phyloP scores from a whole-genome alignment of 1,284 basidiomycete species.

The Trametes hirsuta region DNA sequence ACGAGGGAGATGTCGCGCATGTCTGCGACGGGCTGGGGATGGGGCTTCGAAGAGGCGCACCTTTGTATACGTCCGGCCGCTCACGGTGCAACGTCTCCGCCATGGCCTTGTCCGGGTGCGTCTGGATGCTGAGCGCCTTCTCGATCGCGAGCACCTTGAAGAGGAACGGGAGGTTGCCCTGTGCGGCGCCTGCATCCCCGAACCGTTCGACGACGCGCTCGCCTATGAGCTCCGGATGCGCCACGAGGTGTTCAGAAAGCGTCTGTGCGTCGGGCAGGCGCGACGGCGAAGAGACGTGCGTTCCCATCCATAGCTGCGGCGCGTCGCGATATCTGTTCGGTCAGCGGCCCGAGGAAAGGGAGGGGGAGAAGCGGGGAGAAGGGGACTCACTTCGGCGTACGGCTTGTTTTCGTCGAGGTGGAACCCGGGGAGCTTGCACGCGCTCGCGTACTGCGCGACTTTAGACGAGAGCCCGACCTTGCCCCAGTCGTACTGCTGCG shows the following conservation, averaged over 20 bases:
- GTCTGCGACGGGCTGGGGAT: neutral
- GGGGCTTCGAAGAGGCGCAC: constrained; percentile 14
- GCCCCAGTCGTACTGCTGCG: constrained; percentile 79
- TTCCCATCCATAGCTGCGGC: constrained; percentile 96
- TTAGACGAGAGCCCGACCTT: constrained; percentile 64
- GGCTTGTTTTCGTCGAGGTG: constrained; percentile 55
- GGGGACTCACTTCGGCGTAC: constrained; percentile 62
- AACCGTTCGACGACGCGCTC: constrained; percentile 64
- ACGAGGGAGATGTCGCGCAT: neutral
- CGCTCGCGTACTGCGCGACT: constrained; percentile 58
- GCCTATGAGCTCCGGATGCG: constrained; percentile 74
- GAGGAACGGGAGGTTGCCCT: constrained; percentile 87
- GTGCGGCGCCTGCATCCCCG: constrained; percentile 46
- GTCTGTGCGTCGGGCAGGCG: constrained; percentile 38
- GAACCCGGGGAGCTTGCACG: constrained; percentile 48
- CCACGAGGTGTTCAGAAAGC: constrained; percentile 67
- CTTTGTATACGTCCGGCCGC: constrained; percentile 67
- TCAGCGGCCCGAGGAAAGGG: neutral
- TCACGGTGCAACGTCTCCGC: constrained; percentile 78
- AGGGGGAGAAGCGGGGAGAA: neutral
- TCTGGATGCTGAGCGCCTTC: constrained; percentile 96
- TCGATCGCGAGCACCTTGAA: constrained; percentile 94
- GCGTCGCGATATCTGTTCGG: constrained; percentile 5
- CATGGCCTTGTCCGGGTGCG: constrained; percentile 93
- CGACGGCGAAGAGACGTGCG: constrained; percentile 89